phyloP scores from a whole-genome alignment of 345 rosid genomes.

The Euclidium syriacum region DNA sequence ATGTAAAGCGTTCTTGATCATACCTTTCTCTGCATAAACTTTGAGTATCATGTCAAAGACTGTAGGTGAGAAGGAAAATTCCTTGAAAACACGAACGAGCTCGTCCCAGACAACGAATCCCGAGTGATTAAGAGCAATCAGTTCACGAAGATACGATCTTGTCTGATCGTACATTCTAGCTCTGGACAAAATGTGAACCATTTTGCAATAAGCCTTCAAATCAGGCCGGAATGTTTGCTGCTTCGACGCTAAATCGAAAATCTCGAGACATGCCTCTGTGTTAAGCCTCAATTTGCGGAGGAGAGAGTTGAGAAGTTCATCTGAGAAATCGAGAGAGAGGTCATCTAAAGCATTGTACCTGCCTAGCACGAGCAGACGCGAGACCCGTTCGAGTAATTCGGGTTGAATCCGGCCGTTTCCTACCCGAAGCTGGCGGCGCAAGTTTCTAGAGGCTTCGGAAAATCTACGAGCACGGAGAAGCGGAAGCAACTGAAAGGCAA shows the following conservation, averaged over 20 bases:
- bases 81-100: slow-evolving; percentile 48
- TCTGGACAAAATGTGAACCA: slow-evolving; percentile 70
- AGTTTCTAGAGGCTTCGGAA: slow-evolving; percentile 32
- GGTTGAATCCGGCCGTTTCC: slow-evolving; percentile 49
- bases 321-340: slow-evolving; percentile 59
- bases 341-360: slow-evolving; percentile 53
- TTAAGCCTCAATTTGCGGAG: slow-evolving; percentile 50
- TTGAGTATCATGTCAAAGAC: slow-evolving; percentile 84
- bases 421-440: slow-evolving; percentile 53
- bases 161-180: slow-evolving; percentile 70
- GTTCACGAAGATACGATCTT: slow-evolving; percentile 41
- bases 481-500: slow-evolving; percentile 28
- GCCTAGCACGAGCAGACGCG: slow-evolving; percentile 58
- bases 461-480: slow-evolving; percentile 24
- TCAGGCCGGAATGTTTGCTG: slow-evolving; percentile 61
- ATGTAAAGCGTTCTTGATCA: slow-evolving; percentile 61
- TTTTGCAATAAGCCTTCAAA: slow-evolving; percentile 55
- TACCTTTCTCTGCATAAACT: slow-evolving; percentile 53
- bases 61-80: slow-evolving; percentile 50
- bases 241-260: slow-evolving; percentile 58
- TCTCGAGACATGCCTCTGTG: slow-evolving; percentile 54
- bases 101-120: slow-evolving; percentile 53
- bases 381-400: slow-evolving; percentile 60
- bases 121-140: slow-evolving; percentile 41
- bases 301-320: slow-evolving; percentile 60